Percentiles rank a stretch among this genome's conserved stretches.
Evolutionary conservation across 1,284 basidiomycete species (phyloP).

Genomic region (Marasmius sp.): DNA sequence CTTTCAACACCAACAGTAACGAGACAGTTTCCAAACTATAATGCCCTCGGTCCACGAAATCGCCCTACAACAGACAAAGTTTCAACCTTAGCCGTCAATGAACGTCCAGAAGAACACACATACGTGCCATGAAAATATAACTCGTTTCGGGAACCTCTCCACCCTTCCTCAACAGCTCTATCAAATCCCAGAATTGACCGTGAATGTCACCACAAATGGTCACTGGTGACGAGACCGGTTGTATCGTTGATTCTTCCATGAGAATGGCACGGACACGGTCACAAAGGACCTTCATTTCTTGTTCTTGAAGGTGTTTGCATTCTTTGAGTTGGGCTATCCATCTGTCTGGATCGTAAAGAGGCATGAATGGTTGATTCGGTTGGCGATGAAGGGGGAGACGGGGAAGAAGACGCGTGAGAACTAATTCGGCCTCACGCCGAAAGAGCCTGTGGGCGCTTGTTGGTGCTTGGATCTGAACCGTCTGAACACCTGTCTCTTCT

Average conservation of each 20-base stretch:
- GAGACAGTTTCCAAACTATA: conserved; percentile 97
- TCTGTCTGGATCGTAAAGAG: conserved; percentile 57
- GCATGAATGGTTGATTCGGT: conserved; percentile 24
- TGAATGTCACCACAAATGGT: conserved; percentile 95
- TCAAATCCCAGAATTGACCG: conserved; percentile 94
- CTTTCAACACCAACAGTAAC: conserved; percentile 86
- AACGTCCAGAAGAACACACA: conserved; percentile 32
- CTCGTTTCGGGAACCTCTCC: conserved; percentile 88
- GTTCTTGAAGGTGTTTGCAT: conserved; percentile 87
- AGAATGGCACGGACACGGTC: conserved; percentile 82
- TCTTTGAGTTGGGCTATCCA: conserved; percentile 81
- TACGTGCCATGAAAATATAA: conserved; percentile 97
- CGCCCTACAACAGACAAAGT: conserved; percentile 61
- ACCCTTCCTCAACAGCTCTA: conserved; percentile 89
- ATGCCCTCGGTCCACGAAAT: conserved; percentile 97
- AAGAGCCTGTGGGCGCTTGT: not conserved
- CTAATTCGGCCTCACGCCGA: not conserved
- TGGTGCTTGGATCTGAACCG: not conserved
- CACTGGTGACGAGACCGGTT: conserved; percentile 88
- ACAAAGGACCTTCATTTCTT: conserved; percentile 91
- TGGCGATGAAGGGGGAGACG: not conserved
- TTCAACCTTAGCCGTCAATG: conserved; percentile 17
- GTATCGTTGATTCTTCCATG: conserved; percentile 95
- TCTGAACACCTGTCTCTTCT: no score
- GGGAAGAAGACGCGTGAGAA: not conserved